phyloP scores from a whole-genome alignment of 768 basidiomycete genomes.

The Asterophora lycoperdoides region DNA sequence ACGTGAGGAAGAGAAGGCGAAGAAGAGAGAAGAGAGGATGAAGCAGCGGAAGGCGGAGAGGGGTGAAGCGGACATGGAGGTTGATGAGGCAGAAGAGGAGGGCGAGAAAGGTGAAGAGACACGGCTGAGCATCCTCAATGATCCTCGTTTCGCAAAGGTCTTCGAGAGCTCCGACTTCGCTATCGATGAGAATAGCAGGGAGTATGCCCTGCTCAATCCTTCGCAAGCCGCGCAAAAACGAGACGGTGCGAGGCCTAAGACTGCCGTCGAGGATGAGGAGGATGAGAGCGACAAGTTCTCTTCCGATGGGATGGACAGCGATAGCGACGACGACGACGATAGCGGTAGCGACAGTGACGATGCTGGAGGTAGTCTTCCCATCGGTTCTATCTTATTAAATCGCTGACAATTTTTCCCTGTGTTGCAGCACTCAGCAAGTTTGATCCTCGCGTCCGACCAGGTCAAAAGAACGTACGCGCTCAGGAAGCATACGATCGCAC shows the following conservation, averaged over 20 bases:
- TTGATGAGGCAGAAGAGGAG: constrained; percentile 28
- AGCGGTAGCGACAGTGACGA: constrained; percentile 43
- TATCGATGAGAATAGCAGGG: constrained; percentile 84
- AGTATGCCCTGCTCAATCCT: constrained; percentile 92
- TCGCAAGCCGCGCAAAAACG: constrained; percentile 63
- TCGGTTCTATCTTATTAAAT: constrained; percentile 4
- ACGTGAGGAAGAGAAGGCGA: constrained; percentile 58
- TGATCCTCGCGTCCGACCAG: constrained; percentile 45
- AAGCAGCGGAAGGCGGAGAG: constrained; percentile 40
- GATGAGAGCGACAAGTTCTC: constrained; percentile 77
- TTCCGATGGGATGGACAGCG: constrained; percentile 49
- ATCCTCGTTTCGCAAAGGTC: constrained; percentile 85
- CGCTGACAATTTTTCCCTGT: constrained; percentile 1
- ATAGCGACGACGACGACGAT: constrained; percentile 40
- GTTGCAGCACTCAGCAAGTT: constrained; percentile 45
- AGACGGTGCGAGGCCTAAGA: constrained; percentile 45
- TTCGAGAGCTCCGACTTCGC: constrained; percentile 91
- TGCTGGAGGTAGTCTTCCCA: constrained; percentile 38
- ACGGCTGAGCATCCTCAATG: constrained; percentile 59
- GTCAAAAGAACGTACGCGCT: constrained; percentile 43
- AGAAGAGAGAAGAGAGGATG: constrained; percentile 53
- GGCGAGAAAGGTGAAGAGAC: constrained; percentile 32
- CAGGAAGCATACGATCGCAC: constrained; percentile 42
- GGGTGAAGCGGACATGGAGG: constrained; percentile 34
- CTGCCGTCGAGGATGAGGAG: constrained; percentile 84